phyloP scores from a whole-genome alignment of 768 basidiomycete genomes.

The Rhodotorula graminis region DNA sequence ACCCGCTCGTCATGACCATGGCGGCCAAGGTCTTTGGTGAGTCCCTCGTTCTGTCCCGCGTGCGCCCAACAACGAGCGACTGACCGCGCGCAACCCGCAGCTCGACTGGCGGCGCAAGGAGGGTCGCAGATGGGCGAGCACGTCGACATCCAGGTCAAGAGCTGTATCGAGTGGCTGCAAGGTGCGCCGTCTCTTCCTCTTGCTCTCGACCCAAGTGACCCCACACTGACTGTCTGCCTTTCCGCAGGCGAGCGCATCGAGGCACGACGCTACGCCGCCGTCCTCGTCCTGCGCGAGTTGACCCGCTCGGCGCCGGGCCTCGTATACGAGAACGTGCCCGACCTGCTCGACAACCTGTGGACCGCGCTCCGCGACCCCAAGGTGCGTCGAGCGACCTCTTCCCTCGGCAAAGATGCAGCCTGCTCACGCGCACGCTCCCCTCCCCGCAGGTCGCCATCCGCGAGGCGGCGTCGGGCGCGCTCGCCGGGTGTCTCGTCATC shows the following conservation, averaged over 20 bases:
- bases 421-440: not conserved
- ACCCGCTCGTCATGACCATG: constrained; percentile 77
- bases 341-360: constrained; percentile 88
- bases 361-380: constrained; percentile 82
- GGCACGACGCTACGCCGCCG: constrained; percentile 82
- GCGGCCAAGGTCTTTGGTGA: constrained; percentile 43
- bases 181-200: constrained; percentile 14
- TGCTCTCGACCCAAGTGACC: no score
- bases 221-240: constrained; percentile 56
- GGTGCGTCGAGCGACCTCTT: constrained; percentile 47
- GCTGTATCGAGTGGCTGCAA: constrained; percentile 43
- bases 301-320: constrained; percentile 66
- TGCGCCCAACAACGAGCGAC: not conserved
- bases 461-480: constrained; percentile 84
- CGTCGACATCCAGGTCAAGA: constrained; percentile 42
- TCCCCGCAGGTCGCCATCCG: constrained; percentile 62
- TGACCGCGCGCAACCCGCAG: constrained; percentile 6
- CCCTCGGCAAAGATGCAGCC: no score
- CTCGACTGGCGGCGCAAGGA: constrained; percentile 39
- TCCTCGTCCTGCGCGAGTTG: constrained; percentile 87
- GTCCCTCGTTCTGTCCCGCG: not conserved
- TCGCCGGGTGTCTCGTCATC: constrained; percentile 89
- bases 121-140: constrained; percentile 41
- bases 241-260: constrained; percentile 65
- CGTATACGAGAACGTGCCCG: constrained; percentile 75